phyloP scores from a whole-genome alignment of 1,139 yeast species.

The Arxiozyma telluris region DNA sequence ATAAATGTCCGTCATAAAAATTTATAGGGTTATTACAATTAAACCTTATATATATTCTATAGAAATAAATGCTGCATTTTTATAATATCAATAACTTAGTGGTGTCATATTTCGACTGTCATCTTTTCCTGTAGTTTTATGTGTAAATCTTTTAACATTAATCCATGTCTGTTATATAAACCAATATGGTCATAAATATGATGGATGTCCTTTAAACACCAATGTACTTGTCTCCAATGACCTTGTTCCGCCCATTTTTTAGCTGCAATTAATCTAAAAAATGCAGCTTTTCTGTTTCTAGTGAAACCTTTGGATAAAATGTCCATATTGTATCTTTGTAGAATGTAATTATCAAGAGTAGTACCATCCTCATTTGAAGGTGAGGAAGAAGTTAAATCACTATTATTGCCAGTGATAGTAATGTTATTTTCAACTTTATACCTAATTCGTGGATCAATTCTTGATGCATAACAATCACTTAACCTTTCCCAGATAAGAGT shows the following conservation, averaged over 20 bases:
- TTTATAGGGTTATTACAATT: neutral
- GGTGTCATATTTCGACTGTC: neutral
- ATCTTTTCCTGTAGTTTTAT: conserved; percentile 6
- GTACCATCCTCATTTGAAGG: conserved; percentile 7
- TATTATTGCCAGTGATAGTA: neutral
- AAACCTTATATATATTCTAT: neutral
- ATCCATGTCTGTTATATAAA: conserved; percentile 17
- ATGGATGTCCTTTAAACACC: conserved; percentile 26
- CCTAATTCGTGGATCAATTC: conserved; percentile 27
- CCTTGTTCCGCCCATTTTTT: conserved; percentile 51
- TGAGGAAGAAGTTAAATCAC: neutral
- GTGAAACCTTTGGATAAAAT: conserved; percentile 45
- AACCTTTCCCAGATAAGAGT: conserved; percentile 43
- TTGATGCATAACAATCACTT: conserved; percentile 35
- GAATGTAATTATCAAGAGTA: conserved; percentile 3
- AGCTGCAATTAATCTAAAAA: conserved; percentile 73
- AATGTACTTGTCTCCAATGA: conserved; percentile 26
- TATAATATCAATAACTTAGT: too few species aligned
- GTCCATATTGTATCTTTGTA: conserved; percentile 30
- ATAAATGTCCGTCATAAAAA: too few species aligned
- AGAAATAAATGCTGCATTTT: neutral
- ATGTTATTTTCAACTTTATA: conserved; percentile 13
- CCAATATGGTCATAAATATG: conserved; percentile 14
- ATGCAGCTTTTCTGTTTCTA: conserved; percentile 61
- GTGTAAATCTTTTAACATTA: conserved; percentile 19